These are phyloP conservation scores for Cyclanthera cordifolia DNA, from an alignment of 306 rosid species.

Conservation along the genomic window DNA sequence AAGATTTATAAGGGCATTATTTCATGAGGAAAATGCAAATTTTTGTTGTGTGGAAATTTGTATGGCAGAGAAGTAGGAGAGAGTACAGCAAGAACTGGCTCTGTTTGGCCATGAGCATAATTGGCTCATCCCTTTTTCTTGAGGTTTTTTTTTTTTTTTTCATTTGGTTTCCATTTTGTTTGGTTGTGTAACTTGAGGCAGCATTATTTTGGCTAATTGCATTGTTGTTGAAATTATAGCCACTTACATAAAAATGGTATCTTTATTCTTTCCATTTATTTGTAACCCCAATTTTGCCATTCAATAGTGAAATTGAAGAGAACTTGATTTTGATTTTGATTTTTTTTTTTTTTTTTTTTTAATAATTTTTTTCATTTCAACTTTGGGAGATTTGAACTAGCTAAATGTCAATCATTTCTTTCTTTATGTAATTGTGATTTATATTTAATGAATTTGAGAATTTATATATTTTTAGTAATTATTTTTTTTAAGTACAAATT, in stretches of 20 bases:
- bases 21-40: slow-evolving; percentile 29
- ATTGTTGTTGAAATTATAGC: slow-evolving; percentile 19
- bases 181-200: slow-evolving; percentile 23
- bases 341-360: too few species aligned
- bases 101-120: background rate
- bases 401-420: too few species aligned
- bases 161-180: background rate
- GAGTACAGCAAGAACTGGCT: slow-evolving; percentile 14
- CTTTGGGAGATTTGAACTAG: too few species aligned
- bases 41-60: slow-evolving; percentile 26
- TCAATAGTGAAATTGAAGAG: slow-evolving; percentile 6
- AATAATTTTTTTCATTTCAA: too few species aligned
- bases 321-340: background rate
- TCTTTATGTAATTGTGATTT: too few species aligned
- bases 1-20: slow-evolving; percentile 31
- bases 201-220: slow-evolving; percentile 4
- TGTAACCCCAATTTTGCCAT: slow-evolving; percentile 13
- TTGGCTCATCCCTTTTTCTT: slow-evolving; percentile 21
- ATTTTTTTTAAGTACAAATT: too few species aligned
- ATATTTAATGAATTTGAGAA: too few species aligned
- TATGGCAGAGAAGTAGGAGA: slow-evolving; percentile 18
- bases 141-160: slow-evolving; percentile 14
- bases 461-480: too few species aligned
- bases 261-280: slow-evolving; percentile 12
- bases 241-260: slow-evolving; percentile 11